Conservation (phyloP, 257 asterid genomes). For the Solanum bulbocastanum region DNA sequence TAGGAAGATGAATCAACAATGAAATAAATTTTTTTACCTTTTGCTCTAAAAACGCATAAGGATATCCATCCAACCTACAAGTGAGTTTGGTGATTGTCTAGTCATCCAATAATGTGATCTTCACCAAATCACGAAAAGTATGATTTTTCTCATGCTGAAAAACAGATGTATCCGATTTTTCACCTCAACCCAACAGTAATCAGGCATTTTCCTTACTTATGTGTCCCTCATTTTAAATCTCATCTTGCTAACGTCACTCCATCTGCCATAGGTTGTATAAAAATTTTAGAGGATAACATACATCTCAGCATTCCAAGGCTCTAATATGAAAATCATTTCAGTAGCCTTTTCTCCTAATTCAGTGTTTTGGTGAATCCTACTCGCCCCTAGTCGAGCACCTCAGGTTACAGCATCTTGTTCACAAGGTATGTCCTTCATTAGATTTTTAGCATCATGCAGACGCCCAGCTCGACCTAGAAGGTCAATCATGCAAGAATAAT, state of each 20-base stretch:
- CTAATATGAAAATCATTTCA: slow-evolving; percentile 47
- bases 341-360: slow-evolving; percentile 89
- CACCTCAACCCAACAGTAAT: slow-evolving; percentile 91
- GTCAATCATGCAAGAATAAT: slow-evolving; percentile 84
- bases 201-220: slow-evolving; percentile 58
- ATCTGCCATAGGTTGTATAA: slow-evolving; percentile 78
- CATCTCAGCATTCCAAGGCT: slow-evolving; percentile 65
- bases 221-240: slow-evolving; percentile 62
- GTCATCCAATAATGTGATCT: not conserved
- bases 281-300: slow-evolving; percentile 85
- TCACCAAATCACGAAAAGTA: too few species aligned
- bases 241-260: slow-evolving; percentile 69
- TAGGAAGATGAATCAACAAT: not conserved
- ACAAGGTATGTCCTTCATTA: slow-evolving; percentile 60
- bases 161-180: slow-evolving; percentile 60
- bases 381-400: slow-evolving; percentile 96
- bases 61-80: not conserved
- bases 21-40: not conserved
- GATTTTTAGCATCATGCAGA: slow-evolving; percentile 61
- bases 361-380: slow-evolving; percentile 75
- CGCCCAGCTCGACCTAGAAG: slow-evolving; percentile 88
- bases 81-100: not conserved
- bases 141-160: not conserved
- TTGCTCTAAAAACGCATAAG: not conserved
- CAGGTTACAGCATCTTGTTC: slow-evolving; percentile 94